Evolutionary conservation across 768 basidiomycete species (phyloP).

Genomic region (Trametopsis cervina): DNA sequence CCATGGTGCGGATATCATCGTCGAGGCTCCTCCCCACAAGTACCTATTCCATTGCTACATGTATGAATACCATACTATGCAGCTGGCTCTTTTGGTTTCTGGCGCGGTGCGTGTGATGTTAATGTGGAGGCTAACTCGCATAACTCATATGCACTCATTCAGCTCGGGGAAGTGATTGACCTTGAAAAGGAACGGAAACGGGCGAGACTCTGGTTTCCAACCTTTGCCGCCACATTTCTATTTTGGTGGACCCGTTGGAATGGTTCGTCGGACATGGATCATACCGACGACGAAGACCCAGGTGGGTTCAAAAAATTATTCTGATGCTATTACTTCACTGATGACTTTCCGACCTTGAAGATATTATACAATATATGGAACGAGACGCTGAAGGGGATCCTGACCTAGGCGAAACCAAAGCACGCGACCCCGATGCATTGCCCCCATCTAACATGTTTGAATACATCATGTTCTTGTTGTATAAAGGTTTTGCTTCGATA

Average conservation of each 20-base stretch:
- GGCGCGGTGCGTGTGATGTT: slow-evolving; percentile 27
- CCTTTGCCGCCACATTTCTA: slow-evolving; percentile 13
- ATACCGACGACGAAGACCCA: slow-evolving; percentile 66
- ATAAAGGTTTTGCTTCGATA: slow-evolving; percentile 33
- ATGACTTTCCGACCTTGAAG: slow-evolving; percentile 17
- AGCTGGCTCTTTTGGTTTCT: slow-evolving; percentile 27
- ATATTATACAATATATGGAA: slow-evolving; percentile 53
- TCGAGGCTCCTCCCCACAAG: slow-evolving; percentile 53
- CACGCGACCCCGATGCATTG: slow-evolving; percentile 68
- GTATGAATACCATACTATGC: slow-evolving; percentile 52
- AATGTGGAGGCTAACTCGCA: slow-evolving; percentile 25
- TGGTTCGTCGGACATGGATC: slow-evolving; percentile 34
- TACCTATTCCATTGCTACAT: slow-evolving; percentile 71
- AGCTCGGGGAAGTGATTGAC: slow-evolving; percentile 52
- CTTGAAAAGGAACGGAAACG: slow-evolving; percentile 43
- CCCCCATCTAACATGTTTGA: slow-evolving; percentile 61
- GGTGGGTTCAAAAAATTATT: slow-evolving; percentile 21
- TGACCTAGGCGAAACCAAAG: slow-evolving; percentile 50
- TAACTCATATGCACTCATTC: not conserved
- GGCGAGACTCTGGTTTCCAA: slow-evolving; percentile 54
- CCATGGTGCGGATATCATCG: slow-evolving; percentile 13
- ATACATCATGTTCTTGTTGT: slow-evolving; percentile 37
- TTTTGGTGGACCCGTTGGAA: slow-evolving; percentile 40
- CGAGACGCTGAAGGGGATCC: slow-evolving; percentile 24
- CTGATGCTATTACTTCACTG: too few relatives aligned